Evolutionary conservation across 495 filamentous ascomycete species (phyloP), one percentile per base, ranked within the genome.

Genomic region (Hypoxylon crocopeplum): DNA sequence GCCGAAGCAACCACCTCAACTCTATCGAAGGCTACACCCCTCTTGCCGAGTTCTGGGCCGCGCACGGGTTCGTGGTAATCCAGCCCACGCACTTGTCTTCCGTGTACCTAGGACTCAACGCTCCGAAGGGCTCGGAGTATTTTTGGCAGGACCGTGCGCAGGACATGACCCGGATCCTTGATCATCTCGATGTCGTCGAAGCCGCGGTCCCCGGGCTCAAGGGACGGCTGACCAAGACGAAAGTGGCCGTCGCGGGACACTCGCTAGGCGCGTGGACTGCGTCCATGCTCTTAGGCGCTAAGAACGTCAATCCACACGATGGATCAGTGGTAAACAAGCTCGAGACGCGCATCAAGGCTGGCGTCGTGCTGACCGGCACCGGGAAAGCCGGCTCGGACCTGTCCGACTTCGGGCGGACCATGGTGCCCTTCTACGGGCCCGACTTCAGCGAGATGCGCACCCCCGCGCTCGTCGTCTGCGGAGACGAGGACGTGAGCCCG

Each of bases 31-130:
- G 77, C 7, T 79, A 77, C 54, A 70, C 54, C 2, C 77, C 77
- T 6, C 59, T 79, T 1, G 69, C 63, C 44, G 71, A 79, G 21
- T 80, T 79, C 70, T 79, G 73, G 70, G 76, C 77, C 2, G 53
- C 73, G 12, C 77, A 78, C 16, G 77, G 76, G 42, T 79, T 78
- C 60, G 73, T 69, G 10, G 77, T 80, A 3, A 65, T 80, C 11
- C 77, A 80, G 48, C 77, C 77, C 10, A 79, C 75, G 1, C 76
- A 80, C 50, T 63, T 79, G 3, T 72, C 67, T 40, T 78, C 75
- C n/a, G 40, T 56, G 29, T 66, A 66, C 2, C 66, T 76, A 1
- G 56, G 33, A 5, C 66, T 79, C 7, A 51, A 52, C 0, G 6
- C 56, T 2, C 44, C 67, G 0, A 42, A 50, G 11, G 64, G 67